Base-by-base conservation (phyloP, 163 green algal genomes). In the Prototheca wickerhamii region DNA sequence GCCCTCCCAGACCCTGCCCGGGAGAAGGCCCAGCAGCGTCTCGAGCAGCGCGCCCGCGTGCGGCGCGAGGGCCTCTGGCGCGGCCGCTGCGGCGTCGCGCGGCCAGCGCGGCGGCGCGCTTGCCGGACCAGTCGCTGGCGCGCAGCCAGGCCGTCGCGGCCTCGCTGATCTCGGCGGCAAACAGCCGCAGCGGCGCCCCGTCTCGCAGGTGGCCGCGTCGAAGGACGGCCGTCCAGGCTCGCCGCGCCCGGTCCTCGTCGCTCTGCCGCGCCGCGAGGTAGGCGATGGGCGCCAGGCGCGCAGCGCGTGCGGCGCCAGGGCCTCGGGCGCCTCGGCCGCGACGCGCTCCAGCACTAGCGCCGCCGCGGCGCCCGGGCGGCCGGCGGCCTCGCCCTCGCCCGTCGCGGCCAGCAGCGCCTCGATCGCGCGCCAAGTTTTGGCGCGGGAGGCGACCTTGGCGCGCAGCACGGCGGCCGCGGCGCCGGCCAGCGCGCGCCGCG, bases 1-100 rank as follows among this genome's bases (percentile, higher is more conserved):
- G 58, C 87, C 87, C 12, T 92, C 85, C 87, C 87, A 94, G 60
- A 94, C 66, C 56, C 85, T 69, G 3, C 85, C 83, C 0, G 61
- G 71, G 4, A 76, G 23, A 29, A 88, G 89, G 3, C 79, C 79
- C 2, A 79, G 33, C 1, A 82, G 82, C 63, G 88, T 64, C 31
- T 86, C 63, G 33, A 71, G 60, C 61, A 35, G 55, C 6, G 21
- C 3, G 8, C 30, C 20, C 5, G 46, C 8, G 18, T 53, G 35
- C n/a, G 31, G 20, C 10, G 35, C 1, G 21, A 44, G 37, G 37
- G 37, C 25, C 4, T 26, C 25, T 31, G 17, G 25, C 32, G 31
- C 20, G 18, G 15, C 37, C 10, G 37, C 37, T 44, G 15, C 37
- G 26, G 7, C 35, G 52, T 5, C 35, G 34, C 15, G 17, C 55